Conservation (phyloP, 768 basidiomycete species). For the Mycena maculata region DNA sequence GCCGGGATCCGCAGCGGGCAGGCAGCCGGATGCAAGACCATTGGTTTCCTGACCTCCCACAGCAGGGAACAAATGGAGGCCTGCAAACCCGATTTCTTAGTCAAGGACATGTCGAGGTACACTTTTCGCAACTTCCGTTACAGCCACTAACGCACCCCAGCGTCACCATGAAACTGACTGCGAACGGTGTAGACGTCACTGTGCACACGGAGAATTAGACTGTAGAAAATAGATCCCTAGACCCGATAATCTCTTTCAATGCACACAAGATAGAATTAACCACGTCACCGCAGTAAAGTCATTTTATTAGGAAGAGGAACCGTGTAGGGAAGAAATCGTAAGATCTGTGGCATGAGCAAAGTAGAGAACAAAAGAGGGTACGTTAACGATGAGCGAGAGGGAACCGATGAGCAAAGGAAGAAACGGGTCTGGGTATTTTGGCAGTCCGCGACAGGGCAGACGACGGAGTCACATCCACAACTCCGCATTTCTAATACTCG, state of each 20-base stretch:
- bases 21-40: conserved; percentile 85
- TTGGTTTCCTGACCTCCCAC: conserved; percentile 88
- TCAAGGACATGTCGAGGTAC: conserved; percentile 78
- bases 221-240: not conserved
- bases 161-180: conserved; percentile 46
- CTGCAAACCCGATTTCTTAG: conserved; percentile 73
- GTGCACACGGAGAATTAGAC: conserved; percentile 45
- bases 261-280: not conserved
- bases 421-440: conserved; percentile 34
- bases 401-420: conserved; percentile 21
- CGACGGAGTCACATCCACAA: conserved; percentile 25
- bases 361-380: conserved; percentile 21
- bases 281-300: conserved; percentile 41
- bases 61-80: conserved; percentile 73
- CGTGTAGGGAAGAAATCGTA: conserved; percentile 15
- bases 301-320: conserved; percentile 38
- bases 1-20: conserved; percentile 84
- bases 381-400: conserved; percentile 32
- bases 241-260: conserved; percentile 23
- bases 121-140: not conserved
- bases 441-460: conserved; percentile 6
- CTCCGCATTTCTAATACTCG: conserved; percentile 57
- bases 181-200: conserved; percentile 60
- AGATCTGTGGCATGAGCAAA: conserved; percentile 24
- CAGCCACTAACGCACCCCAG: conserved; percentile 35